Conservation (phyloP, 1,284 basidiomycete genomes). For the Veloboletus limbatus region DNA sequence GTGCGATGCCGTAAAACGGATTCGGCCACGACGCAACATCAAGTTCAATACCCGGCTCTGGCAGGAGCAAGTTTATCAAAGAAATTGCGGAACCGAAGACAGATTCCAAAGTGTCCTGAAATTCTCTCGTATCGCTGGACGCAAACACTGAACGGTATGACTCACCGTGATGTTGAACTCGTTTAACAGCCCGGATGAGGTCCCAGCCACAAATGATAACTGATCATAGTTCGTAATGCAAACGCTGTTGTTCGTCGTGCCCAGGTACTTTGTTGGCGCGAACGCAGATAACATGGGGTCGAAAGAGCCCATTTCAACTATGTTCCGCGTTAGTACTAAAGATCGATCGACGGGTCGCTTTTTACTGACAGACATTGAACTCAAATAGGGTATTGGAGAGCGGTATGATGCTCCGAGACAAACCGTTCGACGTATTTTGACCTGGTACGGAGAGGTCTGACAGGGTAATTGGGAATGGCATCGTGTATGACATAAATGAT, state of each 20-base stretch:
- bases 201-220: constrained; percentile 38
- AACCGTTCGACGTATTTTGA: constrained; percentile 26
- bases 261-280: constrained; percentile 41
- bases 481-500: constrained; percentile 31
- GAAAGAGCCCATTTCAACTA: constrained; percentile 45
- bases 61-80: constrained; percentile 25
- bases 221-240: constrained; percentile 54
- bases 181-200: constrained; percentile 45
- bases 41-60: constrained; percentile 27
- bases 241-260: constrained; percentile 40
- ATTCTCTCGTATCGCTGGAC: background rate
- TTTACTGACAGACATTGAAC: constrained; percentile 43
- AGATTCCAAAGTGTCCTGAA: constrained; percentile 18
- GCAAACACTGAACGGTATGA: background rate
- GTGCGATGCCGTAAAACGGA: constrained; percentile 42
- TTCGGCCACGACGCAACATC: constrained; percentile 38
- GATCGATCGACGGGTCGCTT: too few relatives aligned
- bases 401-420: constrained; percentile 16
- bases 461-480: constrained; percentile 41
- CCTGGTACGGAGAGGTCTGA: constrained; percentile 26
- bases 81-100: constrained; percentile 25
- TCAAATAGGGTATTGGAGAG: constrained; percentile 30
- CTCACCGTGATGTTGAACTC: constrained; percentile 35
- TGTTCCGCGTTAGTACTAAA: constrained; percentile 30
- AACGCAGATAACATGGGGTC: constrained; percentile 46